A percentile compares a stretch with the other conserved stretches of the same genome.
These are phyloP conservation scores for Mrakia frigida DNA, from an alignment of 768 basidiomycete species.

Conservation along the genomic window DNA sequence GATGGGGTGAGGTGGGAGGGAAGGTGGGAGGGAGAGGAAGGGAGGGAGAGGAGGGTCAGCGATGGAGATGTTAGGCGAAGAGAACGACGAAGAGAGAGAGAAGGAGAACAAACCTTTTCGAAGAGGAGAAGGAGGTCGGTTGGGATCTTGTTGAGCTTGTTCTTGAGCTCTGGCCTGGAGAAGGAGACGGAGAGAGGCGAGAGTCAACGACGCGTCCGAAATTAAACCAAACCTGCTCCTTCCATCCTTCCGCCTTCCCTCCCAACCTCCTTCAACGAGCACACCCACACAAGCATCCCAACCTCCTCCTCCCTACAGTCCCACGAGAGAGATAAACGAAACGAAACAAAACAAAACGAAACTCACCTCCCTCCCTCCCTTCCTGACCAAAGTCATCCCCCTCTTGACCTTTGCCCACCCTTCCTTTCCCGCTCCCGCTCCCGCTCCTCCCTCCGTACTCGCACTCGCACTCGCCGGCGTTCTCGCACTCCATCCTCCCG, in stretches of 20 bases:
- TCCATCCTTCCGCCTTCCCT: not conserved
- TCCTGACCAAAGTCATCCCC: conserved; percentile 2
- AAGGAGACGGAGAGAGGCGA: too few relatives aligned
- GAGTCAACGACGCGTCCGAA: not conserved
- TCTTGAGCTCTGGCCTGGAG: not conserved
- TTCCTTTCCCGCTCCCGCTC: not conserved
- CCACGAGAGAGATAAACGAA: too few relatives aligned
- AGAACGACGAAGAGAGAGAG: too few relatives aligned
- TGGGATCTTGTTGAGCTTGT: not conserved
- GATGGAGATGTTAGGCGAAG: too few relatives aligned
- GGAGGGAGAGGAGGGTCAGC: not conserved
- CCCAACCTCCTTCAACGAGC: not conserved
- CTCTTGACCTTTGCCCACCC: conserved; percentile 16
- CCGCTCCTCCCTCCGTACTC: not conserved
- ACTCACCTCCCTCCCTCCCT: not conserved
- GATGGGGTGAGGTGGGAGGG: not conserved
- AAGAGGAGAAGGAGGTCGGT: conserved; percentile 8
- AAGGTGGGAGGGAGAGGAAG: not conserved
- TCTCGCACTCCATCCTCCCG: not conserved
- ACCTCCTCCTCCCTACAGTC: too few relatives aligned
- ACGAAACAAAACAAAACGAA: not conserved
- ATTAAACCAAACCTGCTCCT: not conserved
- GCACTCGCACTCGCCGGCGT: not conserved
- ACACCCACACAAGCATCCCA: too few relatives aligned
- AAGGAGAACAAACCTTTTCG: not conserved